phyloP scores from a whole-genome alignment of 2,329 filamentous ascomycete genomes.

The Chalara sp. region DNA sequence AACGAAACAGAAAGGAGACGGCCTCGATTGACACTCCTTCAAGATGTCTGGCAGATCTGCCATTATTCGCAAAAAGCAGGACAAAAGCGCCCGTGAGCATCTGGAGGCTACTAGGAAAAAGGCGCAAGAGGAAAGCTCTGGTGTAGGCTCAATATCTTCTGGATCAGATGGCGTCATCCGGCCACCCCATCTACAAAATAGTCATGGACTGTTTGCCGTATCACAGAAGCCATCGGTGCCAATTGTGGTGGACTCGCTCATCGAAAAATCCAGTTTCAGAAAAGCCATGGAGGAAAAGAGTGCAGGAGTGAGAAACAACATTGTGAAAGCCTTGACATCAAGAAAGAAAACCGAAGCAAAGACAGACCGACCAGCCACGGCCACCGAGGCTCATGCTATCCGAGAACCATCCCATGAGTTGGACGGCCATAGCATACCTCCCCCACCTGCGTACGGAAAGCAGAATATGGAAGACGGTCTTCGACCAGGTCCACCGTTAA shows the following conservation, averaged over 20 bases:
- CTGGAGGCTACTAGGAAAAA: no score
- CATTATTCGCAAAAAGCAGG: background rate
- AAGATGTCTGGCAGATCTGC: background rate
- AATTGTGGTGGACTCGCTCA: constrained; percentile 39
- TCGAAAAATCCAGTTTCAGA: constrained; percentile 48
- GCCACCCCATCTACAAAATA: background rate
- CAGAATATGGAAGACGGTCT: constrained; percentile 1
- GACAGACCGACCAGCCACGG: constrained; percentile 10
- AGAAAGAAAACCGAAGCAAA: constrained; percentile 36
- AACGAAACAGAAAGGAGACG: no score
- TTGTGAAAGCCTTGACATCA: constrained; percentile 29
- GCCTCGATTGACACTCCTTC: no score
- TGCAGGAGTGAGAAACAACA: constrained; percentile 46
- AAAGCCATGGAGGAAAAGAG: constrained; percentile 48
- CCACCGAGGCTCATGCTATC: constrained; percentile 6
- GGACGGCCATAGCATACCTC: background rate
- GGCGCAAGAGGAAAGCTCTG: no score
- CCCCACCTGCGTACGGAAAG: background rate
- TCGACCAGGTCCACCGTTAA: constrained; percentile 30
- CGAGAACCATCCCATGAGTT: constrained; percentile 3
- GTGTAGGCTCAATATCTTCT: background rate
- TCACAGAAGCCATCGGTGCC: constrained; percentile 15
- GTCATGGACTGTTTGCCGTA: background rate
- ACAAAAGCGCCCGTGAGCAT: no score
- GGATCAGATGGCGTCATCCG: background rate